phyloP scores from a whole-genome alignment of 129 eudicot genomes.

The Centella asiatica region DNA sequence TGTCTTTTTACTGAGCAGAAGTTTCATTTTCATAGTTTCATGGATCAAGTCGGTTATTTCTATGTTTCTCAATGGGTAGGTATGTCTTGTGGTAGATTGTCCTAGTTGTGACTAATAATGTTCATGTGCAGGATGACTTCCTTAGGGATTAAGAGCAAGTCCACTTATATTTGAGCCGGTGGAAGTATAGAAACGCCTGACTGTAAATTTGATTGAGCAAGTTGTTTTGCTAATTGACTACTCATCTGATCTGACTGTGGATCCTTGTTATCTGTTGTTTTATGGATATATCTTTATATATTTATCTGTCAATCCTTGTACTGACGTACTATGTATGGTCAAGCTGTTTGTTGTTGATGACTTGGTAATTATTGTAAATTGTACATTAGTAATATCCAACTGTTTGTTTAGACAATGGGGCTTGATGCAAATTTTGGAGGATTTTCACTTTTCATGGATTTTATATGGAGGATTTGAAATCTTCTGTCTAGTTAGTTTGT shows the following conservation, averaged over 20 bases:
- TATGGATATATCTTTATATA: neutral
- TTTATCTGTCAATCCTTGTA: neutral
- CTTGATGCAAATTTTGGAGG: no score
- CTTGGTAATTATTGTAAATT: neutral
- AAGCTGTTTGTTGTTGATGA: neutral
- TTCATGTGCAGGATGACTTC: constrained; percentile 13
- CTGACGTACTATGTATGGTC: neutral
- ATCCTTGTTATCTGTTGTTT: neutral
- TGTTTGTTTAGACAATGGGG: no score
- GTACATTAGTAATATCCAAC: neutral
- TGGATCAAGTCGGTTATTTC: neutral
- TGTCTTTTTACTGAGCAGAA: neutral
- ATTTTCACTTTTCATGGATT: no score
- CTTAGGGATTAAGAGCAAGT: constrained; percentile 7
- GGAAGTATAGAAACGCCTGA: neutral
- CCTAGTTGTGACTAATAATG: neutral
- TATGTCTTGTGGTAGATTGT: neutral
- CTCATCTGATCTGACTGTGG: neutral
- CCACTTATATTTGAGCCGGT: constrained; percentile 9
- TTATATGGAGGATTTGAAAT: no score
- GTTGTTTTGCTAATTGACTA: neutral
- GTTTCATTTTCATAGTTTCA: neutral
- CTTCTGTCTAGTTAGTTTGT: no score
- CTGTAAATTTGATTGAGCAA: neutral
- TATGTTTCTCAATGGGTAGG: neutral